Percentiles rank a stretch among this genome's conserved stretches.
Evolutionary conservation across 2,329 filamentous ascomycete genomes (phyloP).

Genomic region (Spiromastix sp.): DNA sequence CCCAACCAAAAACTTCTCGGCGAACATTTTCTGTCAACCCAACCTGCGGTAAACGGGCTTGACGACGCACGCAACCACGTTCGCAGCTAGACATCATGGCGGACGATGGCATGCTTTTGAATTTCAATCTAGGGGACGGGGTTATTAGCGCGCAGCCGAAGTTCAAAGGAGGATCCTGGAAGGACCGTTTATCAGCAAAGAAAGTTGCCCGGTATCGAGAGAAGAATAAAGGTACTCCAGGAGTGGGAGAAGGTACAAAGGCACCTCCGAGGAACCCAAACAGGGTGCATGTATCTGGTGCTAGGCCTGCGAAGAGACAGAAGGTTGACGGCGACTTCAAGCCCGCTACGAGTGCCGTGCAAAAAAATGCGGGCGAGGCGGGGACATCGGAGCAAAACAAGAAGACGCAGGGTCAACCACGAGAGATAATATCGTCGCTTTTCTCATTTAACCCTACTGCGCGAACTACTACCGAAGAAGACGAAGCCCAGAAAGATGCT

Average conservation of each 20-base stretch:
- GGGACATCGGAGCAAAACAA: conserved; percentile 5
- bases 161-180: conserved; percentile 89
- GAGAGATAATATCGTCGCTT: conserved; percentile 74
- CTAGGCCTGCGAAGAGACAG: conserved; percentile 31
- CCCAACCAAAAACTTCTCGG: no score
- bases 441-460: conserved; percentile 82
- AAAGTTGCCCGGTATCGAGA: conserved; percentile 46
- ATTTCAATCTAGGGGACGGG: conserved; percentile 68
- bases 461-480: conserved; percentile 20
- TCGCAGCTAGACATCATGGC: no score
- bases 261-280: conserved; percentile 21
- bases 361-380: conserved; percentile 8
- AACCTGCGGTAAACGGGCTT: no score
- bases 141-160: conserved; percentile 50
- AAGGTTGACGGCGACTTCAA: conserved; percentile 29
- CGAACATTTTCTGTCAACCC: no score
- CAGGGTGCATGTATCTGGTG: conserved; percentile 14
- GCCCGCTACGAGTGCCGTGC: conserved; percentile 12
- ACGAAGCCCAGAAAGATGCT: conserved; percentile 24
- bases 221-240: conserved; percentile 11
- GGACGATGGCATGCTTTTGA: conserved; percentile 89
- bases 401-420: conserved; percentile 25
- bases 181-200: conserved; percentile 73
- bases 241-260: not conserved
- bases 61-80: no score